phyloP scores from a whole-genome alignment of 768 basidiomycete genomes.

The Podaxis rugospora region DNA sequence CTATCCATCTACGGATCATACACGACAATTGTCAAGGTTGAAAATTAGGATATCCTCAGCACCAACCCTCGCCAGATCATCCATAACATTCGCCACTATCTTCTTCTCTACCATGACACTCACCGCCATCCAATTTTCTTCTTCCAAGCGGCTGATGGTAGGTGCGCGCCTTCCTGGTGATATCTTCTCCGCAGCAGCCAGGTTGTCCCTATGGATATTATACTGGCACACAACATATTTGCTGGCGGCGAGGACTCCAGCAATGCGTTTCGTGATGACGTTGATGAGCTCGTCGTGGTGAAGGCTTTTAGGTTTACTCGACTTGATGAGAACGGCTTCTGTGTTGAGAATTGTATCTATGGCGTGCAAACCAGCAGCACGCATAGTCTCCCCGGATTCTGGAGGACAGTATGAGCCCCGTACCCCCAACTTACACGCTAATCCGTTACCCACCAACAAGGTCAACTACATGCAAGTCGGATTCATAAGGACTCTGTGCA shows the following conservation, averaged over 20 bases:
- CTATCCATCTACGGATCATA: conserved; percentile 34
- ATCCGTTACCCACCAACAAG: conserved; percentile 69
- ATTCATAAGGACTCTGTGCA: conserved; percentile 7
- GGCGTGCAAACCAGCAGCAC: conserved; percentile 91
- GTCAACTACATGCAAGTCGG: conserved; percentile 57
- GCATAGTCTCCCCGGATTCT: conserved; percentile 99
- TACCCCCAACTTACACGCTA: background rate
- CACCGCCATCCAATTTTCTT: conserved; percentile 85
- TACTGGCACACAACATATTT: conserved; percentile 91
- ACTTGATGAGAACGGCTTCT: conserved; percentile 93
- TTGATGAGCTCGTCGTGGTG: conserved; percentile 65
- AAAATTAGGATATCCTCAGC: conserved; percentile 91
- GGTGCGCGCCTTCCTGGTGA: conserved; percentile 90
- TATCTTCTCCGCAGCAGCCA: conserved; percentile 59
- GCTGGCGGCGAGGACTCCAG: conserved; percentile 84
- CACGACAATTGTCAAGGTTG: conserved; percentile 90
- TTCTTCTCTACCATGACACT: conserved; percentile 91
- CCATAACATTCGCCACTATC: conserved; percentile 80
- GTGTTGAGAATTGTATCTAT: conserved; percentile 82
- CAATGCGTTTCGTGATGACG: conserved; percentile 81
- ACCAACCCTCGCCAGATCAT: conserved; percentile 73
- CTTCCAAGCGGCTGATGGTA: conserved; percentile 82
- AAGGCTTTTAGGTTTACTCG: conserved; percentile 57
- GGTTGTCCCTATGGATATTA: conserved; percentile 69
- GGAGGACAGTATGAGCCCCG: conserved; percentile 3